Conservation (phyloP, 768 basidiomycete species). For the Boletus huronensis region DNA sequence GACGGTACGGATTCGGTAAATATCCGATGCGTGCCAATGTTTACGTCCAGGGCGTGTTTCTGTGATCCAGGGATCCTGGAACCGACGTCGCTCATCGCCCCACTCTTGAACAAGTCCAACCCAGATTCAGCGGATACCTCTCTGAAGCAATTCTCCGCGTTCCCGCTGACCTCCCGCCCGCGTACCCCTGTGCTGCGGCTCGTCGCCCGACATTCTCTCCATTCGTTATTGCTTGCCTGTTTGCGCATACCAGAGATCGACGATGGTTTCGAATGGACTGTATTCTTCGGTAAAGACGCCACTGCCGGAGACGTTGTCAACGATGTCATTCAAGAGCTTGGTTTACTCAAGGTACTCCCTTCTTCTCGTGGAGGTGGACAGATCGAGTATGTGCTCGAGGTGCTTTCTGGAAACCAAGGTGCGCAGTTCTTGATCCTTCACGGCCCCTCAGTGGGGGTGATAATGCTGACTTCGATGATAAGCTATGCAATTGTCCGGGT, state of each 20-base stretch:
- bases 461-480: neutral
- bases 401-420: constrained; percentile 53
- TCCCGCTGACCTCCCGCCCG: constrained; percentile 64
- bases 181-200: constrained; percentile 66
- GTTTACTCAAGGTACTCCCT: constrained; percentile 61
- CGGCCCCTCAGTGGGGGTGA: no score
- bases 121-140: constrained; percentile 24
- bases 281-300: constrained; percentile 58
- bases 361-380: constrained; percentile 60
- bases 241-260: constrained; percentile 72
- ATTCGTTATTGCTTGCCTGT: constrained; percentile 54
- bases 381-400: constrained; percentile 73
- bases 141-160: constrained; percentile 63
- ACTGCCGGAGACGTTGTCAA: constrained; percentile 56
- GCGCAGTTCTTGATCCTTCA: constrained; percentile 20
- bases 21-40: neutral
- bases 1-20: constrained; percentile 46
- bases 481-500: constrained; percentile 14
- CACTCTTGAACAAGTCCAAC: constrained; percentile 45
- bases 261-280: constrained; percentile 64
- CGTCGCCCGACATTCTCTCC: constrained; percentile 61
- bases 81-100: constrained; percentile 44
- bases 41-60: constrained; percentile 9
- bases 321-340: constrained; percentile 57
- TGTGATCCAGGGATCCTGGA: constrained; percentile 46